Conservation (phyloP, 176 grass and related monocot species). For the Oryza glumipatula region DNA sequence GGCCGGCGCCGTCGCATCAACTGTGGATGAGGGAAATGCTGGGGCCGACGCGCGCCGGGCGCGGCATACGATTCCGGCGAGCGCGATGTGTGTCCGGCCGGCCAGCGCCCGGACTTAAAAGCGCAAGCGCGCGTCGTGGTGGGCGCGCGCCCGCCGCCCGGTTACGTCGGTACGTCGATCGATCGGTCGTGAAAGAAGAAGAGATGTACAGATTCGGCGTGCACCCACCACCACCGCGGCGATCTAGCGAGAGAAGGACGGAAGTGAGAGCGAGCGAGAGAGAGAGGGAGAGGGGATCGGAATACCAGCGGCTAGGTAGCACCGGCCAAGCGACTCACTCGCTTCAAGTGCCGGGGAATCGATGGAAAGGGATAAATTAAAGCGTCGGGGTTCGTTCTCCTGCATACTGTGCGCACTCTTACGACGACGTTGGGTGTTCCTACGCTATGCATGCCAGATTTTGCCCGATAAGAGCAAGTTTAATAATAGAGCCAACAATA, state of each 20-base stretch:
- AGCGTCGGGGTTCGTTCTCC: not conserved
- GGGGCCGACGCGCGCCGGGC: too few relatives aligned
- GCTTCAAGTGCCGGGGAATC: slow-evolving; percentile 7
- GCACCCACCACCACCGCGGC: slow-evolving; percentile 5
- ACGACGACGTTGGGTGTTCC: not conserved
- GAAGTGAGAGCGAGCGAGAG: too few relatives aligned
- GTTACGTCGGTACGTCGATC: too few relatives aligned
- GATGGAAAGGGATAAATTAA: not conserved
- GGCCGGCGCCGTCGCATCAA: not conserved
- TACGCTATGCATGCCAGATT: not conserved
- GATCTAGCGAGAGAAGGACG: too few relatives aligned
- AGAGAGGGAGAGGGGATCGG: not conserved
- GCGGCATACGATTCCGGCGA: not conserved
- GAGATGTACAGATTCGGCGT: not conserved
- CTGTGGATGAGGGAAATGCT: not conserved
- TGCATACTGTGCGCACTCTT: not conserved
- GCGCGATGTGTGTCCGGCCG: not conserved
- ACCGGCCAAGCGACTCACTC: not conserved
- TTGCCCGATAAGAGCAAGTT: not conserved
- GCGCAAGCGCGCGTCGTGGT: too few relatives aligned
- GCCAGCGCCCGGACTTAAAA: not conserved
- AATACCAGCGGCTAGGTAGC: not conserved
- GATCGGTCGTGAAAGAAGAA: not conserved
- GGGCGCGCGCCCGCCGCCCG: too few relatives aligned
- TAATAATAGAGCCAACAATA: too few relatives aligned